Base-by-base conservation (phyloP, 306 rosid genomes). In the Cicer bijugum region DNA sequence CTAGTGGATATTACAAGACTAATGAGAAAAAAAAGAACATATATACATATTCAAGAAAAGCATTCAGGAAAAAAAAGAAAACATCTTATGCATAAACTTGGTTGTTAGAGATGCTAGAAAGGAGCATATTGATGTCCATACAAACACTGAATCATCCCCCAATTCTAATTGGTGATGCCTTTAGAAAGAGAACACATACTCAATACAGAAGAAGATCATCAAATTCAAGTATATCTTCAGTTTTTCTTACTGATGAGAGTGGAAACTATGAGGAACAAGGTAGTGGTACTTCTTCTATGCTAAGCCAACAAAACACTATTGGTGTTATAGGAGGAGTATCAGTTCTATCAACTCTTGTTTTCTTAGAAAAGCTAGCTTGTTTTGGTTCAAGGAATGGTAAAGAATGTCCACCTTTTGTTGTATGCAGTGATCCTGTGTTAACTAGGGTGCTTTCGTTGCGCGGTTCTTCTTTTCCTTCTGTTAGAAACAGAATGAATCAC, bases 291-390 rank as follows among this genome's bases (percentile, higher is more conserved):
- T 64, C 58, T 71, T 56, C 88, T 51, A 75, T 50, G 16, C 74
- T 86, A 60, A 83, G 84, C 79, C 89, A 82, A 74, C 90, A 90
- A 72, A 92, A 88, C 69, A 88, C 90, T 7, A 52, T 92, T 53
- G 97, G 93, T 37, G 78, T 90, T 59, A 87, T 92, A 19, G 97
- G 97, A 46, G 97, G 97, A 1, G 84, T 82, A 17, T 92, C 96
- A 37, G 90, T 82, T 50, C 78, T 75, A 53, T 90, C 97, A 57
- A 88, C 92, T 69, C 82, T 92, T 46, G 75, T 92, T 75, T 92
- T 90, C 94, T 52, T 92, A 83, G 97, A 92, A 75, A 92, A 92
- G 78, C 92, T 92, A 53, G 96, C 83, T 40, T 83, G 86, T 78
- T 89, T 89, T 96, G 80, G 93, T 50, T 61, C 85, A 71, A 90